Conservation (phyloP, 192 early-diverging fungal genomes). For the Linnemannia exigua region DNA sequence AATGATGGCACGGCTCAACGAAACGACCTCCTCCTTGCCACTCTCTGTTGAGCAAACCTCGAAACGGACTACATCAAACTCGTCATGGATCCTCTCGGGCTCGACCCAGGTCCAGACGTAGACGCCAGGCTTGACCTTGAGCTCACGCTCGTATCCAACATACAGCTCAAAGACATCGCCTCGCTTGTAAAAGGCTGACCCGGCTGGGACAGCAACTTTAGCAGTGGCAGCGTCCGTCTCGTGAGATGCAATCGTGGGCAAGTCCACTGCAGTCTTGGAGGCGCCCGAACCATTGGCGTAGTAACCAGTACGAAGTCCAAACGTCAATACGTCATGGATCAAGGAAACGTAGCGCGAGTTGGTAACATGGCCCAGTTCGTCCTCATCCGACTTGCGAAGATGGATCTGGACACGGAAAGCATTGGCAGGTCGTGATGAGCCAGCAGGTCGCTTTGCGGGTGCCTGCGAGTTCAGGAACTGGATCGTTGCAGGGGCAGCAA, state of each 20-base stretch:
- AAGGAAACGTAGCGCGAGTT: slow-evolving; percentile 49
- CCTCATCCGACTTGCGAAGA: slow-evolving; percentile 54
- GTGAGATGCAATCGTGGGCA: slow-evolving; percentile 25
- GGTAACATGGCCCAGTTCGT: slow-evolving; percentile 55
- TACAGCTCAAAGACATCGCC: slow-evolving; percentile 35
- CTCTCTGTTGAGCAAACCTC: slow-evolving; percentile 39
- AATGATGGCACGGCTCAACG: slow-evolving; percentile 34
- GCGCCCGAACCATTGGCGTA: slow-evolving; percentile 42
- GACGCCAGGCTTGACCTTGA: slow-evolving; percentile 47
- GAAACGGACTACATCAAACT: slow-evolving; percentile 40
- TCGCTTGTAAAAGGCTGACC: slow-evolving; percentile 36
- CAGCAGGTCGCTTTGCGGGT: slow-evolving; percentile 6
- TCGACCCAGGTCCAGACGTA: slow-evolving; percentile 56
- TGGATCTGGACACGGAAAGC: slow-evolving; percentile 42
- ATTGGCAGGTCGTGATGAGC: slow-evolving; percentile 26
- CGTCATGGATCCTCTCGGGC: slow-evolving; percentile 17
- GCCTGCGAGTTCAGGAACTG: slow-evolving; percentile 22
- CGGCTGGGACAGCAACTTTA: slow-evolving; percentile 28
- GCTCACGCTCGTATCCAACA: slow-evolving; percentile 47
- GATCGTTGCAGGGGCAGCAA: slow-evolving; percentile 17
- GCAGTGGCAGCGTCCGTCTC: not conserved
- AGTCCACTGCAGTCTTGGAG: slow-evolving; percentile 11
- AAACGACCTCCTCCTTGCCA: slow-evolving; percentile 40
- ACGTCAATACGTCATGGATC: slow-evolving; percentile 54
- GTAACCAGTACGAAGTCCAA: slow-evolving; percentile 46